Base-by-base conservation (phyloP, 805 yeast species). In the Starmerella vaccinii region DNA sequence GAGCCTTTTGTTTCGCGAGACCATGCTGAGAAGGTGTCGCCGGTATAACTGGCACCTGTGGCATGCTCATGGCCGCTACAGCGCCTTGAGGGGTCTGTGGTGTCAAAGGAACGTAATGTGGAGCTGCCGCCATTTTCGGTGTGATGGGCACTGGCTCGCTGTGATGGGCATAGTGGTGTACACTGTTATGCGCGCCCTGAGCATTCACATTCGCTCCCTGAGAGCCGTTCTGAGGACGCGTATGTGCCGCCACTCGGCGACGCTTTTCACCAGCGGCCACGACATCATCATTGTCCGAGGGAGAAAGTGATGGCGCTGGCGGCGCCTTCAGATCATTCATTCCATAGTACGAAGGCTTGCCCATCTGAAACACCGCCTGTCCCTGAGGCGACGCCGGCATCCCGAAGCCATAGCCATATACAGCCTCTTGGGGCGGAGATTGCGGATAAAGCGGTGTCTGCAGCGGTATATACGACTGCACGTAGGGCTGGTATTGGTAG, bases 341-440 rank as follows among this genome's bases (percentile, higher is more conserved):
- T 8, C 43, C 43, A n/a, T 24, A 39, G 30, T 39, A 39, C 12
- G 30, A 22, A 2, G 43, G 43, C 12, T 39, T 39, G 3, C 43
- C 43, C 29, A 39, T 24, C 21, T 19, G 30, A 32, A 39, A 39
- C 16, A 39, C 23, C 5, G 43, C 32, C 19, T 39, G 43, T 30
- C 43, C 21, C 43, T 39, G 43, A n/a, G 43, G 43, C 19, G 43
- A 39, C 16, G 43, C 16, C 12, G 43, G 43, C 43, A 39, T 39
- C 10, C 43, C 43, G n/a, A 18, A 39, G 29, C 43, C 43, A 21
- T 39, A 39, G 43, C 43, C 13, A 16, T 39, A 39, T 12, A 39
- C 43, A 4, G 30, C 49, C 27, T 57, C 58, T 18, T 49, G 50
- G 2, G 55, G 56, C 4, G 58, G 53, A 18, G 53, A 52, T 16